A percentile compares a stretch with the other conserved stretches of the same genome.
These are phyloP conservation scores for Geotrichum klebahnii DNA, from an alignment of 1,139 yeast genomes.

Conservation along the genomic window DNA sequence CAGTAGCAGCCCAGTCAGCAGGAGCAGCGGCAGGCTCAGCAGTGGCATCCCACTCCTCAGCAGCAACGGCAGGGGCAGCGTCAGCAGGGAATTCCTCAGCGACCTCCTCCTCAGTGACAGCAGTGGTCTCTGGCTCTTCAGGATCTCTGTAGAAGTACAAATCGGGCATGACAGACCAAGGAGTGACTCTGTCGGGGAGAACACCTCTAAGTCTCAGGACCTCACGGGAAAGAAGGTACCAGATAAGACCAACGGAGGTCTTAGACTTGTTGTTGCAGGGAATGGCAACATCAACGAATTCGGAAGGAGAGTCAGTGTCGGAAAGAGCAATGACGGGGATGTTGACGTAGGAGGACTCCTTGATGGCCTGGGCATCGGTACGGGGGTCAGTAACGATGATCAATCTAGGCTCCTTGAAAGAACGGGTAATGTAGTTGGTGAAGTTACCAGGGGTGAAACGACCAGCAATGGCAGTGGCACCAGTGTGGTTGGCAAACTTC, in stretches of 20 bases:
- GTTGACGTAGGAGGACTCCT: slow-evolving; percentile 99
- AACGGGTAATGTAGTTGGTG: slow-evolving; percentile 99
- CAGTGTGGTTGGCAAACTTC: slow-evolving; percentile 99
- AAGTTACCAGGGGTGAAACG: slow-evolving; percentile 99
- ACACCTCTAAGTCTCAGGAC: slow-evolving; percentile 98
- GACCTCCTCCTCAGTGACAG: slow-evolving; percentile 54
- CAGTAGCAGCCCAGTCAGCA: slow-evolving; percentile 50
- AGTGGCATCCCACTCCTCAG: slow-evolving; percentile 77
- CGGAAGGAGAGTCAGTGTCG: slow-evolving; percentile 98
- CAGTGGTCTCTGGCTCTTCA: slow-evolving; percentile 91
- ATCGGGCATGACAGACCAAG: slow-evolving; percentile 99
- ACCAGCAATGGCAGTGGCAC: slow-evolving; percentile 99
- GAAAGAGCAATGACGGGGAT: slow-evolving; percentile 99
- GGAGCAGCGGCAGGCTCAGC: slow-evolving; percentile 55
- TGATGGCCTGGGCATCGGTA: slow-evolving; percentile 99
- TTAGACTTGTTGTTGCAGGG: slow-evolving; percentile 99
- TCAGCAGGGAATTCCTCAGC: slow-evolving; percentile 60
- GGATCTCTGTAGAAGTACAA: slow-evolving; percentile 99
- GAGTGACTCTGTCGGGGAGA: slow-evolving; percentile 92
- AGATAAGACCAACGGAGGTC: slow-evolving; percentile 98
- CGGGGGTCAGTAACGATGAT: slow-evolving; percentile 99
- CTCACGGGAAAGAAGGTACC: slow-evolving; percentile 99
- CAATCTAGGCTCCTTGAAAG: slow-evolving; percentile 99
- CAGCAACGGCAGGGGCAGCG: slow-evolving; percentile 59
- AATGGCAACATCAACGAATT: slow-evolving; percentile 98